Evolutionary conservation across 1,139 yeast genomes (phyloP), one percentile per base, ranked within the genome.

Genomic region (Yamadazyma friedrichii): DNA sequence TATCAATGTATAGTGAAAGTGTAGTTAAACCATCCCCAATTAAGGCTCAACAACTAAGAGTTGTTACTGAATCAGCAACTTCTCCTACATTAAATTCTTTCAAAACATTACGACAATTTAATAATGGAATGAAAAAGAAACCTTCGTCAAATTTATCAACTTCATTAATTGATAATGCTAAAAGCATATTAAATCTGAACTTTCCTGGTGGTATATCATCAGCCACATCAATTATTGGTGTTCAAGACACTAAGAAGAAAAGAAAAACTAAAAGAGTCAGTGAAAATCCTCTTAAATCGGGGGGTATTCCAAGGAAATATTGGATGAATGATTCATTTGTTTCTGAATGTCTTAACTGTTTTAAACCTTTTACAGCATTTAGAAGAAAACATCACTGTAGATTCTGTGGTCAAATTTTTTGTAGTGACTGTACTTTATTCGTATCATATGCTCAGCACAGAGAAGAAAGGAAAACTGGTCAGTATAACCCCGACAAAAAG

Each of bases 251-350:
- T 38, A 56, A 52, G 40, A 60, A 58, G 42, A 57, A 54, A 42
- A 60, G 55, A 41, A 60, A 57, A 38, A 65, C 65, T 41, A 75
- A 59, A 45, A 65, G 56, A 57, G 61, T 61, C 40, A 69, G 74
- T 3, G 70, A 70, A 38, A 73, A 73, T 41, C 78, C 78, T 1
- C 61, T 73, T 58, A 64, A 77, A 48, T 67, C 66, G 35, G 77
- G 74, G 53, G 62, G 78, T 2, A 67, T 82, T 2, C 82, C 86
- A 0, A 76, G 75, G 39, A 87, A 85, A 54, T 88, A 85, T 56
- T 88, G 96, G 96, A 88, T 88, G 95, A 85, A 87, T 57, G 95
- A 88, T 61, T 87, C 88, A 38, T 84, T 85, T 55, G 93, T 89
- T 0, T 76, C 82, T 6, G 93, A 87, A 47, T 88, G 96, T 55